Base-by-base conservation (phyloP, 2,329 filamentous ascomycete genomes). In the Curvularia verruculosa region DNA sequence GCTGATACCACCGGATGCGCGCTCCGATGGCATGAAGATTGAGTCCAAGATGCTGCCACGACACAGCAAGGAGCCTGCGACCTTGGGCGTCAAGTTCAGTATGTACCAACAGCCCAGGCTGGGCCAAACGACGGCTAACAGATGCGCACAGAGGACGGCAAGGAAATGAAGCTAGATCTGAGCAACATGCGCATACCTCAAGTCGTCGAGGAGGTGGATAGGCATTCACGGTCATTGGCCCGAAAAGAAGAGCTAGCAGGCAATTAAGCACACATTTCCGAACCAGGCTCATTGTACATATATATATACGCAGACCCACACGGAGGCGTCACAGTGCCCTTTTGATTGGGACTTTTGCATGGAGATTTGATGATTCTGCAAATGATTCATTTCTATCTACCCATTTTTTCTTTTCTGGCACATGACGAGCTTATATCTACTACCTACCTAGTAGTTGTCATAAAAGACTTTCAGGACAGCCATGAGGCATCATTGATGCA, bases 71-170 rank as follows among this genome's bases (percentile, higher is more conserved):
- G 87, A 91, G 69, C 82, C 87, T 28, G 89, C 89, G 54, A 83
- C 84, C 44, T 78, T 99, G 54, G 82, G 81, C 39, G 80, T 99
- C 66, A 96, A 93, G 70, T 98, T 98, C 78, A 97, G 91, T 96
- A 83, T 54, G 83, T 72, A 12, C 43, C 40, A 28, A 24, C 40
- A 10, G 15, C n/a, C 21, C 15, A 12, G 34, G 21, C 34, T 26
- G 9, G 15, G n/a, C n/a, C 6, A 24, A 23, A 31, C 44, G 23
- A 21, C 4, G 1, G 53, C 69, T 74, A 58, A 74, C 62, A 23
- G 18, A 23, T 39, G 31, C 13, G 2, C 43, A 53, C 74, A 96
- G 91, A 96, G 83, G 95, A 97, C 73, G 95, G 95, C 68, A 96
- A 94, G 80, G 89, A 96, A 71, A 86, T 98, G 81, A 86, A 87